Evolutionary conservation across 768 basidiomycete genomes (phyloP), one percentile per base, ranked within the genome.

Genomic region (Russula sp.): DNA sequence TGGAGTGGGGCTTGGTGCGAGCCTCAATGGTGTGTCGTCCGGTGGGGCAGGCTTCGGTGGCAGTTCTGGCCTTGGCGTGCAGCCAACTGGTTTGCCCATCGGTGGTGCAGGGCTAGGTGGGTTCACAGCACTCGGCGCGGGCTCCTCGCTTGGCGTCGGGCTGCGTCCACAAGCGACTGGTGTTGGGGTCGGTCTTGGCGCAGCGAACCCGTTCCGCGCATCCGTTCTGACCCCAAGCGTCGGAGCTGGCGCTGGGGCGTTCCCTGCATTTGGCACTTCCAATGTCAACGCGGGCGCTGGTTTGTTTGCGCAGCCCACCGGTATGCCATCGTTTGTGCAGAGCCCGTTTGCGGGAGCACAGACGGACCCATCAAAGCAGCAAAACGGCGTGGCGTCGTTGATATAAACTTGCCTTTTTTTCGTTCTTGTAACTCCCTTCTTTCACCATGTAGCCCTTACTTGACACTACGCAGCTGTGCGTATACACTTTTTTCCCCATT

Each of bases 331-430:
- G n/a, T 71, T 70, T 50, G 69, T 66, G 6, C 39, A 60, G 41
- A 58, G 65, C 35, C 43, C 65, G 55, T 65, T 66, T 38, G 59
- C 66, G 35, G 65, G 43, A 52, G 51, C 22, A 42, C 64, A 50
- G 59, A 64, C 61, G 55, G 63, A 68, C 29, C 42, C 62, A 39
- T 70, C 72, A 51, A 69, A 60, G 46, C 67, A 63, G 58, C 76
- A 76, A 66, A 78, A 78, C 55, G 74, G 73, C 22, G 74, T 74
- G 10, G 72, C 76, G 9, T 82, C 82, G 25, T 71, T 85, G 58
- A 83, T 84, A 63, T 85, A 73, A 71, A 59, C 39, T 46, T 66
- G 48, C 13, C 11, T 25, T 6, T 4, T 20, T 18, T 3, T 22
- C 16, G 13, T n/a, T 35, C 11, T 36, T 4, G n/a, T 29, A 9